Percentiles rank a stretch among this genome's conserved stretches.
Conservation (phyloP, 305 asterid genomes). For the Vinca major region DNA sequence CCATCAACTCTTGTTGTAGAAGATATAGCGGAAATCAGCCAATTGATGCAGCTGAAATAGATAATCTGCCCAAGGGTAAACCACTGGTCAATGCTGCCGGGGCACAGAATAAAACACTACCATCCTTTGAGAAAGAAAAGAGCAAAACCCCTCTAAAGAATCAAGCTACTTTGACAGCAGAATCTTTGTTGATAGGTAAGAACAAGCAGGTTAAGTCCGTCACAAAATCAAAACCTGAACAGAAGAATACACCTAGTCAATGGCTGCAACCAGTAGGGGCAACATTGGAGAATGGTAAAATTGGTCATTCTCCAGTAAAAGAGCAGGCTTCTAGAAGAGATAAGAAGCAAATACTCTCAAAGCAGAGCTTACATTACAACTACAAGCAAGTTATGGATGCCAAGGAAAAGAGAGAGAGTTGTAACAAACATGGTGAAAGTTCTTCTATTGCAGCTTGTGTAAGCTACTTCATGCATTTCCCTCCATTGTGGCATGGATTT, state of each 20-base stretch:
- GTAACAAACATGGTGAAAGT: slow-evolving; percentile 28
- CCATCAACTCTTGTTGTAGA: slow-evolving; percentile 23
- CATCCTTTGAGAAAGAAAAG: slow-evolving; percentile 18
- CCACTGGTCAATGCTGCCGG: slow-evolving; percentile 16
- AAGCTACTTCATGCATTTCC: slow-evolving; percentile 26
- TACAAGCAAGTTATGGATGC: slow-evolving; percentile 23
- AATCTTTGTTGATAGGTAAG: slow-evolving; percentile 11
- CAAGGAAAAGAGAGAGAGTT: slow-evolving; percentile 27
- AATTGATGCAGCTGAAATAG: slow-evolving; percentile 15
- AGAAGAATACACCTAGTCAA: slow-evolving; percentile 19
- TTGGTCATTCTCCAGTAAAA: slow-evolving; percentile 20
- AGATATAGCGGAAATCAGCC: slow-evolving; percentile 21
- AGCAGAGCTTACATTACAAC: slow-evolving; percentile 25
- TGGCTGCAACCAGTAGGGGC: slow-evolving; percentile 14
- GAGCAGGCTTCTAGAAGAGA: slow-evolving; percentile 26
- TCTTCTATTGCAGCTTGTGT: slow-evolving; percentile 29
- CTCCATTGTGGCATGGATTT: slow-evolving; percentile 6
- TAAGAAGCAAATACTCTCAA: slow-evolving; percentile 24
- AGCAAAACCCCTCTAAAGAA: slow-evolving; percentile 21
- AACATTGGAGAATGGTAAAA: slow-evolving; percentile 24
- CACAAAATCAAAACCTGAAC: slow-evolving; percentile 22
- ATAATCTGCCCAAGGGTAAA: slow-evolving; percentile 18
- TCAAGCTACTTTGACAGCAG: slow-evolving; percentile 11
- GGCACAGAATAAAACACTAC: slow-evolving; percentile 12
- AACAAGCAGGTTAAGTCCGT: slow-evolving; percentile 22